Base-by-base conservation (phyloP, 305 asterid genomes). In the Striga hermonthica region DNA sequence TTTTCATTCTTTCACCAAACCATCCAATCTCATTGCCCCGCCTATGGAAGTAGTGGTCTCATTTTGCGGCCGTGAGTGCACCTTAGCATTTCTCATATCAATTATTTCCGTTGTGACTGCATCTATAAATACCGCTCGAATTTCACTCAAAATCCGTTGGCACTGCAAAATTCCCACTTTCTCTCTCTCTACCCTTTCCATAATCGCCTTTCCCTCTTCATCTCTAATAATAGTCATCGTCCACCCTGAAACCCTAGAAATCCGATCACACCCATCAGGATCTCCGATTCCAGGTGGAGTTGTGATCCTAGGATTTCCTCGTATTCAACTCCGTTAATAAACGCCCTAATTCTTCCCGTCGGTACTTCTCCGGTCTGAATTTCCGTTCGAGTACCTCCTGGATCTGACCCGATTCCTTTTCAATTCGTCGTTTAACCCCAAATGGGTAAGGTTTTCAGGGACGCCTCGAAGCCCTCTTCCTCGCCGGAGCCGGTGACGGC, bases 361-460 rank as follows among this genome's bases (percentile, higher is more conserved):
- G 45, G 68, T 60, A 69, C 14, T 12, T 3, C 37, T 61, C 35
- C 38, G 16, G 65, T 60, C 45, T 28, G 49, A 53, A 28, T 50
- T 41, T 22, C 1, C 65, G 58, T 55, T 44, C 37, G 7, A 37
- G 35, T 55, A 36, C 45, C 40, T 61, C 47, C 5, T 61, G 44
- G 77, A 78, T 78, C 80, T 44, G 65, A 50, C 60, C 31, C 74
- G 45, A 55, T 78, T 57, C 57, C 52, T 9, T 13, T 40, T 56
- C 12, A 54, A 28, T 48, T 52, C 44, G 12, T 54, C 37, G 36
- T 9, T 57, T 44, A 10, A 50, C 31, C 74, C 53, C 4, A 65
- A 70, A 81, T 81, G 86, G 86, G 94, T 34, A 85, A 87, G 78
- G 78, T 83, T 66, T 74, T 70, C 70, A 65, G 66, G 67, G 88